Base-by-base conservation (phyloP, 2,329 filamentous ascomycete genomes). In the Kalmusia sp. region DNA sequence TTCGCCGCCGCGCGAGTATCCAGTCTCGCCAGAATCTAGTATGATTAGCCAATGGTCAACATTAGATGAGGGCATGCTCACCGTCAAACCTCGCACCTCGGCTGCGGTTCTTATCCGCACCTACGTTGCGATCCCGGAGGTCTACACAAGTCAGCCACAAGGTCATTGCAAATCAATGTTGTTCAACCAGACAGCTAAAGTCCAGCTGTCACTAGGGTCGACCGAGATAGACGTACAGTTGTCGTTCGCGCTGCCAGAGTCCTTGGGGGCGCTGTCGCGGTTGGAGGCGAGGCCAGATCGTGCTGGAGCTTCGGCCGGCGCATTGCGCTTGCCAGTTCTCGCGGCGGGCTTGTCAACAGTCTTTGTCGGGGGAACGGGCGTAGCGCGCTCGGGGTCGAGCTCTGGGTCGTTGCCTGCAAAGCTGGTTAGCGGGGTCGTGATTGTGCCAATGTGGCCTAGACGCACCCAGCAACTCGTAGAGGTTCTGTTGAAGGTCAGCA, bases 391-490 rank as follows among this genome's bases (percentile, higher is more conserved):
- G 76, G 85, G 84, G 77, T 87, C 86, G 74, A 85, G 82, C 75
- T 89, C 86, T 66, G 83, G 84, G 76, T 88, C 86, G 78, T 89
- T 88, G 77, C 86, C 86, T 88, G 76, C 64, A 60, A 58, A 63
- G 63, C 67, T 43, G 19, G 46, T 68, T 59, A 67, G 64, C 21
- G 52, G 48, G 55, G 55, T 55, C 39, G 53, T 43, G 44, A 53
- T 39, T 40, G 19, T 41, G 51, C 34, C 25, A 35, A 47, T 48
- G 45, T 35, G 51, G 51, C 47, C 28, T 48, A 33, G 44, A 65
- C 74, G 65, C 96, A 98, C 95, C 93, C 86, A 99, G 92, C 83
- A 96, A 89, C 86, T 95, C 93, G 86, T 91, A 98, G 76, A 91
- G 88, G 86, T 99, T 99, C 95, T 98, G 65, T 44, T 52, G 57